A percentile compares a stretch with the other conserved stretches of the same genome.
Evolutionary conservation across 179 eudicot genomes (phyloP).

Genomic region (Corrigiola litoralis): DNA sequence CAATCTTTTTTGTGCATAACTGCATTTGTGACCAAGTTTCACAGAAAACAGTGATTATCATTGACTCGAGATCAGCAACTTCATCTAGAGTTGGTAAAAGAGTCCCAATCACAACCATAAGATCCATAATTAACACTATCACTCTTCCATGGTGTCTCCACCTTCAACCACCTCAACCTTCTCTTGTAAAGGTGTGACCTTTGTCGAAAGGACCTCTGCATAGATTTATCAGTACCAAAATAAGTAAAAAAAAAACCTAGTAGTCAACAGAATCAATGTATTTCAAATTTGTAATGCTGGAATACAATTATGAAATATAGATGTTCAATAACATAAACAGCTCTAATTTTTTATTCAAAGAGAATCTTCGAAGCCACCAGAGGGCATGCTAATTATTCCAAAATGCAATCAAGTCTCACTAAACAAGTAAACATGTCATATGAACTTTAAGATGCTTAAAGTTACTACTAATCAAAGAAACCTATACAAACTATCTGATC

Average conservation of each 20-base stretch:
- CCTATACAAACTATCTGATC: neutral
- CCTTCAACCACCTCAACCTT: conserved; percentile 47
- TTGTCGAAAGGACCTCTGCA: conserved; percentile 66
- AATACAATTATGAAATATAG: neutral
- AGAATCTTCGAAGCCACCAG: too few relatives aligned
- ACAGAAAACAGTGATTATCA: neutral
- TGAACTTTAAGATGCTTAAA: neutral
- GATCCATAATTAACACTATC: neutral
- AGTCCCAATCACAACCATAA: neutral
- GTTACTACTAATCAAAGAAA: neutral
- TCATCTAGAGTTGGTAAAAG: neutral
- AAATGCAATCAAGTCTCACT: too few relatives aligned
- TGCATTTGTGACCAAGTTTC: neutral
- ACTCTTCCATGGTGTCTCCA: conserved; percentile 80
- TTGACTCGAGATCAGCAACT: neutral
- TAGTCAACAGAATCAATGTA: neutral
- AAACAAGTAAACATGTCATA: neutral
- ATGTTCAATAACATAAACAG: neutral
- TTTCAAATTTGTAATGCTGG: neutral
- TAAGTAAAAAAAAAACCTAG: neutral
- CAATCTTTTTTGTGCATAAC: neutral
- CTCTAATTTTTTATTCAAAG: too few relatives aligned
- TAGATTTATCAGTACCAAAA: conserved; percentile 13
- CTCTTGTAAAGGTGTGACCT: conserved; percentile 48
- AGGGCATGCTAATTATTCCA: too few relatives aligned